Percentiles rank a stretch among this genome's conserved stretches.
Conservation (phyloP, 805 yeast genomes). For the Saturnispora kantuleensis region DNA sequence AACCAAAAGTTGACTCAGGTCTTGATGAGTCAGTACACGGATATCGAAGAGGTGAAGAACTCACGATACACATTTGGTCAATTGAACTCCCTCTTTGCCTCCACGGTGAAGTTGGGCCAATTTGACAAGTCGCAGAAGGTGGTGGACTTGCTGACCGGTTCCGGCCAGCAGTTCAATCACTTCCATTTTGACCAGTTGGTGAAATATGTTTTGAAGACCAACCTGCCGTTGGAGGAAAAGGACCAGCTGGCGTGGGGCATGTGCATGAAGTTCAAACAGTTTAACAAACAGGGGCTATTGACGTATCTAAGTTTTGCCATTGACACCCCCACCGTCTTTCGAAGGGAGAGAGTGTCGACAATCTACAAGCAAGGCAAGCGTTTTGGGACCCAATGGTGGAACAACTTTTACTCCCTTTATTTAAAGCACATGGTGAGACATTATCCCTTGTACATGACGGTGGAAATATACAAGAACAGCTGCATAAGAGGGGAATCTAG, state of each 20-base stretch:
- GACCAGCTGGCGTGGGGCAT: slow-evolving; percentile 22
- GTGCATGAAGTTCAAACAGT: slow-evolving; percentile 12
- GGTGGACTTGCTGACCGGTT: slow-evolving; percentile 19
- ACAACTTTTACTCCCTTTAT: slow-evolving; percentile 22
- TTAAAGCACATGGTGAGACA: slow-evolving; percentile 24
- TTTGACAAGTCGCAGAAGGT: slow-evolving; percentile 24
- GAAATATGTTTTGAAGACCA: slow-evolving; percentile 17
- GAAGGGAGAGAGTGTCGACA: slow-evolving; percentile 18
- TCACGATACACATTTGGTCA: slow-evolving; percentile 23
- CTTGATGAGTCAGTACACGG: slow-evolving; percentile 20
- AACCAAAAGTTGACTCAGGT: slow-evolving; percentile 21
- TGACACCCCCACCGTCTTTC: slow-evolving; percentile 12
- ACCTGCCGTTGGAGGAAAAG: not conserved
- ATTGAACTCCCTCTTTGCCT: slow-evolving; percentile 22
- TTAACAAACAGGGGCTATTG: slow-evolving; percentile 21
- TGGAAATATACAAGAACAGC: slow-evolving; percentile 17
- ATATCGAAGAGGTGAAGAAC: slow-evolving; percentile 15
- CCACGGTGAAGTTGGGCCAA: slow-evolving; percentile 21
- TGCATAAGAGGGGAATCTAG: not conserved
- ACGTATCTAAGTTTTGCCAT: slow-evolving; percentile 25
- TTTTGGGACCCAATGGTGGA: slow-evolving; percentile 21
- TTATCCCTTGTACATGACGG: slow-evolving; percentile 17
- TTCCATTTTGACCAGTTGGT: slow-evolving; percentile 26
- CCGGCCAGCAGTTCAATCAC: slow-evolving; percentile 19
- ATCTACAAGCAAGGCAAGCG: slow-evolving; percentile 16